Percentiles rank a stretch among this genome's conserved stretches.
Evolutionary conservation across 495 filamentous ascomycete genomes (phyloP).

Genomic region (Tuber umbilicatum): DNA sequence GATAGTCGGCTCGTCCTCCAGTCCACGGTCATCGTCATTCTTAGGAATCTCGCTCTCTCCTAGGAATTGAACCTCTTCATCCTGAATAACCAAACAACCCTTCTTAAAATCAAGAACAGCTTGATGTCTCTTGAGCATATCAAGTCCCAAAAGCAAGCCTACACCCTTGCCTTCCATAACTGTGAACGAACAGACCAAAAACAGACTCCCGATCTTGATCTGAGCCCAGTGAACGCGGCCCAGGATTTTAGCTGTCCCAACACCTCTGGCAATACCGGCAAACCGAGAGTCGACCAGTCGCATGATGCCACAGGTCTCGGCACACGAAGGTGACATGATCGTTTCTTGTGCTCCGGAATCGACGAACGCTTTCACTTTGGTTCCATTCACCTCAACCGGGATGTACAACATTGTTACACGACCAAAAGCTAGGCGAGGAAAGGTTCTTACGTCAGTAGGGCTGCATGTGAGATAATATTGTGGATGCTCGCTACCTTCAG

Average conservation of each 20-base stretch:
- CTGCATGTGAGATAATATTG: constrained; percentile 10
- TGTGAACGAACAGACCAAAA: constrained; percentile 92
- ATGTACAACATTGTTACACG: constrained; percentile 94
- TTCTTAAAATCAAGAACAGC: constrained; percentile 80
- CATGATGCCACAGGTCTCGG: constrained; percentile 90
- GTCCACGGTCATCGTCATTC: constrained; percentile 59
- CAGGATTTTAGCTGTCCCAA: constrained; percentile 88
- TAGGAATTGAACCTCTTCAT: constrained; percentile 78
- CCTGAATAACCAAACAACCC: constrained; percentile 76
- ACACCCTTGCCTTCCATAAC: constrained; percentile 99
- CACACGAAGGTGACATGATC: constrained; percentile 94
- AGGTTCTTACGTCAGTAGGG: constrained; percentile 18
- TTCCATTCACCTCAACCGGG: constrained; percentile 87
- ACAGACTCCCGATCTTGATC: constrained; percentile 83
- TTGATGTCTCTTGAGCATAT: constrained; percentile 94
- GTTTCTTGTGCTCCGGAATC: constrained; percentile 97
- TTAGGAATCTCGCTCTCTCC: constrained; percentile 91
- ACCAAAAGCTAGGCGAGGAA: constrained; percentile 64
- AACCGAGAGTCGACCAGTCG: constrained; percentile 90
- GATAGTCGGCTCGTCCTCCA: constrained; percentile 74
- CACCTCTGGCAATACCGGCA: constrained; percentile 81
- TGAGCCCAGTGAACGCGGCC: constrained; percentile 90
- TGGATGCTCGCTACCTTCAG: constrained; percentile 64
- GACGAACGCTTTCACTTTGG: constrained; percentile 90
- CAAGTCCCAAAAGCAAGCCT: constrained; percentile 86